A percentile compares a stretch with the other conserved stretches of the same genome.
These are phyloP conservation scores for Cryptococcus jaspeensis DNA, from an alignment of 1,284 basidiomycete genomes.

Conservation along the genomic window DNA sequence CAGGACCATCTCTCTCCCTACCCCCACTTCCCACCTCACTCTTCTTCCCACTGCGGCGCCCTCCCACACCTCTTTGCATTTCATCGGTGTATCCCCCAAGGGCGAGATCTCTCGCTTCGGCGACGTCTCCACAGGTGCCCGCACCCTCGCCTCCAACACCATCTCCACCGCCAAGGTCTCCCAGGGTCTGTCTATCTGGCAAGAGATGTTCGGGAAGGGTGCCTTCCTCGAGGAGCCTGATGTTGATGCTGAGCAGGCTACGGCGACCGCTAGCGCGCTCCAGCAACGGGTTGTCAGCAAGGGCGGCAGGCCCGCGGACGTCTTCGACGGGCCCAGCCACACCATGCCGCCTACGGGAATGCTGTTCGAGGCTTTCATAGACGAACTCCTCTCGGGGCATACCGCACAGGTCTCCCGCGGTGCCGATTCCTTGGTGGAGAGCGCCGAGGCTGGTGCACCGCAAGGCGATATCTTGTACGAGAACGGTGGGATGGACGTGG, in stretches of 20 bases:
- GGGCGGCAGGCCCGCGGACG: constrained; percentile 42
- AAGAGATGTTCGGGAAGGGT: constrained; percentile 53
- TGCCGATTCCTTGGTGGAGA: not conserved
- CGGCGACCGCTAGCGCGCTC: constrained; percentile 24
- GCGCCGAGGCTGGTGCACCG: not conserved
- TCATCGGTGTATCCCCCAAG: constrained; percentile 32
- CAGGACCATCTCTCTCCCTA: constrained; percentile 3
- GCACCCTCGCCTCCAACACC: not conserved
- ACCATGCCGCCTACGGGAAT: constrained; percentile 72
- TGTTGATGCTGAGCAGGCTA: constrained; percentile 1
- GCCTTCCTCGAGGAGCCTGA: constrained; percentile 43
- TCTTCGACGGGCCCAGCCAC: constrained; percentile 74
- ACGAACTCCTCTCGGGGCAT: constrained; percentile 57
- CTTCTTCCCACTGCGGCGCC: constrained; percentile 11
- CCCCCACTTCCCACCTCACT: constrained; percentile 4
- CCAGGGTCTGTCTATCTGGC: constrained; percentile 46
- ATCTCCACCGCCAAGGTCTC: not conserved
- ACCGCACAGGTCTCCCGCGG: not conserved
- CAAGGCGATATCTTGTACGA: constrained; percentile 14
- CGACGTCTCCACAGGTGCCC: constrained; percentile 16
- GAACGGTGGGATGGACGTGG: constrained; percentile 5
- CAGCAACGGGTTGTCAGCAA: constrained; percentile 17
- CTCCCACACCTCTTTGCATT: constrained; percentile 18
- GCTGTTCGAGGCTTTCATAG: constrained; percentile 72
- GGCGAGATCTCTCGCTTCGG: constrained; percentile 46